These are phyloP conservation scores for Pouteria campechiana DNA, from an alignment of 179 eudicot genomes.

Conservation along the genomic window DNA sequence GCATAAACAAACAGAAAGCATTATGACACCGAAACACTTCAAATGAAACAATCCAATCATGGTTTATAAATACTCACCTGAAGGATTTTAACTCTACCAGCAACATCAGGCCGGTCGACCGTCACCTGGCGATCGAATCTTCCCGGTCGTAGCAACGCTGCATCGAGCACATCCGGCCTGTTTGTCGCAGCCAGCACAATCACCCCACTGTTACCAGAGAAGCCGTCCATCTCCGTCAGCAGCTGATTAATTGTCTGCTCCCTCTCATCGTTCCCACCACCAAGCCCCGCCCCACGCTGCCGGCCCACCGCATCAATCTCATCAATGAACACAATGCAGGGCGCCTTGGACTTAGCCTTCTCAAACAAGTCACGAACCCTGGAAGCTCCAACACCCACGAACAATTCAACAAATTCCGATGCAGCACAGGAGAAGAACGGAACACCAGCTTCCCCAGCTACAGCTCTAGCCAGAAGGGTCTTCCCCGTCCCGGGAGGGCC, in stretches of 20 bases:
- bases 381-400: constrained; percentile 98
- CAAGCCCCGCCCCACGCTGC: constrained; percentile 95
- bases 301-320: constrained; percentile 99
- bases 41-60: too few species aligned
- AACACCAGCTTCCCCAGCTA: constrained; percentile 86
- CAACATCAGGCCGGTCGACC: constrained; percentile 94
- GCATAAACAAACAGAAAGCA: too few species aligned
- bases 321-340: constrained; percentile 97
- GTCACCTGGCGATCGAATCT: constrained; percentile 98
- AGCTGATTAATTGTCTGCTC: constrained; percentile 98
- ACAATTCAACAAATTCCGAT: constrained; percentile 92
- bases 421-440: constrained; percentile 96
- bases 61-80: too few species aligned
- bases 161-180: constrained; percentile 95
- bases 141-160: constrained; percentile 96
- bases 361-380: constrained; percentile 95
- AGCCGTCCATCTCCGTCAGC: constrained; percentile 99
- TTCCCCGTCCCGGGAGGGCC: constrained; percentile 99
- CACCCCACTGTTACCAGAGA: constrained; percentile 88
- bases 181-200: constrained; percentile 97
- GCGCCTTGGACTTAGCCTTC: constrained; percentile 92
- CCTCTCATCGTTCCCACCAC: constrained; percentile 99
- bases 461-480: constrained; percentile 84
- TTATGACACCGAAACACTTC: too few species aligned
- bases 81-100: constrained; percentile 94